Percentiles rank a stretch among this genome's conserved stretches.
Evolutionary conservation across 495 filamentous ascomycete genomes (phyloP).

Genomic region (Physcia stellaris): DNA sequence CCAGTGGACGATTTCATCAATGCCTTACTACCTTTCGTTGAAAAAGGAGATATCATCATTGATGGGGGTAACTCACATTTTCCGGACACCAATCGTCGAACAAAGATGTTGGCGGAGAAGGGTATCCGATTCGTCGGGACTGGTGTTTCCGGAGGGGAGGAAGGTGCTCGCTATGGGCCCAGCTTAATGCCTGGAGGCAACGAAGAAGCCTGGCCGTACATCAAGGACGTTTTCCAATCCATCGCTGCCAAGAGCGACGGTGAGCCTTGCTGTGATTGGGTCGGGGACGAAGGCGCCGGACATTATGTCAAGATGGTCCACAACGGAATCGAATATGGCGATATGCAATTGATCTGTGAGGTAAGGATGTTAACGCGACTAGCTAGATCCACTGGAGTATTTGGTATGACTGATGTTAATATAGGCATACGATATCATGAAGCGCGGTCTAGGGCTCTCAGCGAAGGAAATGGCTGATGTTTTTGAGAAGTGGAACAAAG

Average conservation of each 20-base stretch:
- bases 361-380: slow-evolving; percentile 37
- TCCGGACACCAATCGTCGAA: slow-evolving; percentile 95
- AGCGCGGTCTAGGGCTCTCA: slow-evolving; percentile 76
- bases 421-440: slow-evolving; percentile 98
- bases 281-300: slow-evolving; percentile 95
- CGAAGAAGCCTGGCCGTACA: slow-evolving; percentile 93
- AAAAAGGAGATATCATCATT: slow-evolving; percentile 95
- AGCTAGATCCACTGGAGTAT: too few relatives aligned
- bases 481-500: slow-evolving; percentile 93
- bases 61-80: slow-evolving; percentile 99
- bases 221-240: slow-evolving; percentile 98
- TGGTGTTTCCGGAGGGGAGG: slow-evolving; percentile 97
- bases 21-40: slow-evolving; percentile 75
- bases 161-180: slow-evolving; percentile 94
- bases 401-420: neutral
- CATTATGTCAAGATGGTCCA: slow-evolving; percentile 99
- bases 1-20: slow-evolving; percentile 98
- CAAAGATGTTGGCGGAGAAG: slow-evolving; percentile 70
- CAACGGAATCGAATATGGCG: slow-evolving; percentile 99
- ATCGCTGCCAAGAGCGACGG: slow-evolving; percentile 93
- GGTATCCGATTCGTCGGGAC: slow-evolving; percentile 91
- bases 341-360: slow-evolving; percentile 99
- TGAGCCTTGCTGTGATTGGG: slow-evolving; percentile 98
- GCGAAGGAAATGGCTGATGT: slow-evolving; percentile 91
- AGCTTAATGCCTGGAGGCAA: slow-evolving; percentile 98